Evolutionary conservation across 257 asterid genomes (phyloP).

Genomic region (Ocimum tenuiflorum): DNA sequence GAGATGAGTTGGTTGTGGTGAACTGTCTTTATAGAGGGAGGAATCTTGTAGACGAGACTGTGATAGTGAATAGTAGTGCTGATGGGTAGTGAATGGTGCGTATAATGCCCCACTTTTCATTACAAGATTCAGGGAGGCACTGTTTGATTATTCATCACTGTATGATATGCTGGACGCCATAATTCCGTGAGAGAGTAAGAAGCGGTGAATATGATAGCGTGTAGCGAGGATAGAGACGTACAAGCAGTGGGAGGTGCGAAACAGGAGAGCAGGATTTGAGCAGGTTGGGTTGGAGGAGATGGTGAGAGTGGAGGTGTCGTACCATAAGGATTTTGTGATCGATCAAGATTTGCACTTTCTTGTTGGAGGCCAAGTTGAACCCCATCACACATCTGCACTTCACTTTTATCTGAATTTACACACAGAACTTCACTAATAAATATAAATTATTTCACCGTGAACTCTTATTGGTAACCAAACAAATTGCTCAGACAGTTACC

Average conservation of each 20-base stretch:
- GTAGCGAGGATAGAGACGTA: conserved; percentile 45
- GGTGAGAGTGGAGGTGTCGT: conserved; percentile 23
- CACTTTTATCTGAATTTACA: too few relatives aligned
- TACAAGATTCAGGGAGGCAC: conserved; percentile 50
- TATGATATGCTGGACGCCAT: conserved; percentile 53
- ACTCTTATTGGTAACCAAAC: background rate
- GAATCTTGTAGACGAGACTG: conserved; percentile 42
- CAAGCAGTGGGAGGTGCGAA: conserved; percentile 58
- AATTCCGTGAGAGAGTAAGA: conserved; percentile 38
- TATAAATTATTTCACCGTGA: background rate
- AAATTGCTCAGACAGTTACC: background rate
- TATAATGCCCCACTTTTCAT: conserved; percentile 46
- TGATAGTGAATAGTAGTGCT: conserved; percentile 33
- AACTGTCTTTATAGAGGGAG: conserved; percentile 33
- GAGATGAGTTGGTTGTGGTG: conserved; percentile 39
- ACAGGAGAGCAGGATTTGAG: conserved; percentile 42
- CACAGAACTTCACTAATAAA: too few relatives aligned
- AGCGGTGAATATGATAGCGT: conserved; percentile 47
- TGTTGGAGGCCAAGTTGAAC: conserved; percentile 39
- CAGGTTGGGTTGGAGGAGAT: conserved; percentile 43
- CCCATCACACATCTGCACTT: background rate
- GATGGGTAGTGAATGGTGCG: conserved; percentile 40
- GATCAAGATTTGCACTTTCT: conserved; percentile 45
- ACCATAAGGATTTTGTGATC: conserved; percentile 42
- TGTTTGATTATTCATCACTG: conserved; percentile 40